These are phyloP conservation scores for Hortiboletus flavorubellus DNA, from an alignment of 768 basidiomycete species.

Conservation along the genomic window DNA sequence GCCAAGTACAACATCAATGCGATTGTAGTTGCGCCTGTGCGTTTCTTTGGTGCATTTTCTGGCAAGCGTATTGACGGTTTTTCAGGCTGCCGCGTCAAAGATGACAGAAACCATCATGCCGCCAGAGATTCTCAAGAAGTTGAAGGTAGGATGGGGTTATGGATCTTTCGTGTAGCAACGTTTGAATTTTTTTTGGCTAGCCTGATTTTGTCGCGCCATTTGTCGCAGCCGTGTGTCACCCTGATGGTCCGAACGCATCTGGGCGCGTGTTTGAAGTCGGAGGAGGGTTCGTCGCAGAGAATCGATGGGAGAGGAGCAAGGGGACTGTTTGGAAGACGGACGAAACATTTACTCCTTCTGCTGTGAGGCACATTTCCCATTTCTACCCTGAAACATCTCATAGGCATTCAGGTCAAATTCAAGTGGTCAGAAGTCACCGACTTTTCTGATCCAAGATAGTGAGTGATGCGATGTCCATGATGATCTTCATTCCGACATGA, in stretches of 20 bases:
- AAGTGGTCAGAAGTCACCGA: conserved; percentile 82
- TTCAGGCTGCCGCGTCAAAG: conserved; percentile 83
- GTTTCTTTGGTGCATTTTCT: conserved; percentile 22
- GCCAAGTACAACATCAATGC: conserved; percentile 87
- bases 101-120: conserved; percentile 98
- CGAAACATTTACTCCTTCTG: conserved; percentile 87
- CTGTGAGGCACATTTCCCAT: conserved; percentile 46
- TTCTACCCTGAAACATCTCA: neutral
- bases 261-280: conserved; percentile 91
- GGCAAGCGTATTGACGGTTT: neutral
- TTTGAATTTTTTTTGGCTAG: conserved; percentile 22
- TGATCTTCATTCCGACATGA: conserved; percentile 3
- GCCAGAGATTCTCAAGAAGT: conserved; percentile 85
- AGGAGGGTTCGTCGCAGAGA: conserved; percentile 86
- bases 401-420: conserved; percentile 58
- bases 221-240: conserved; percentile 83
- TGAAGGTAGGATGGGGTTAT: conserved; percentile 48
- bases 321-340: conserved; percentile 91
- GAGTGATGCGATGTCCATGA: conserved; percentile 25
- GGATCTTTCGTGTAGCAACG: neutral
- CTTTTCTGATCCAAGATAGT: conserved; percentile 71
- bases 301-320: conserved; percentile 90
- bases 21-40: conserved; percentile 85
- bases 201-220: conserved; percentile 93
- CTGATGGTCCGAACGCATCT: conserved; percentile 73